A percentile compares a stretch with the other conserved stretches of the same genome.
Evolutionary conservation across 257 asterid genomes (phyloP).

Genomic region (Plantago major): DNA sequence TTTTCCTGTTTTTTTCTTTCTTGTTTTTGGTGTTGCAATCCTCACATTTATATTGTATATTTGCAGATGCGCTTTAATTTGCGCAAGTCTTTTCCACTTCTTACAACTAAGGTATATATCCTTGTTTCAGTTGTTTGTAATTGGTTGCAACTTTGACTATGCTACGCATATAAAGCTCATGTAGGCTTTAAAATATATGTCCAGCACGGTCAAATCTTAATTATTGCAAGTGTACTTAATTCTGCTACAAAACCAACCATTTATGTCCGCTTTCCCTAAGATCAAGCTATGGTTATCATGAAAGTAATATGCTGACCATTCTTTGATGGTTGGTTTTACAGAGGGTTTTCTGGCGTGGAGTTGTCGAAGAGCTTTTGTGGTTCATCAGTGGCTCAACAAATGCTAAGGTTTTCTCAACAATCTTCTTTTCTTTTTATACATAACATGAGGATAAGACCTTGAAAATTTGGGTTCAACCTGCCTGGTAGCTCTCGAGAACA

Average conservation of each 20-base stretch:
- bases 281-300: no score
- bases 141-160: background rate
- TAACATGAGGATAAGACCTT: background rate
- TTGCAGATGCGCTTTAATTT: constrained; percentile 86
- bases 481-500: background rate
- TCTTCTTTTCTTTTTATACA: background rate
- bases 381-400: constrained; percentile 95
- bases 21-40: background rate
- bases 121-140: constrained; percentile 7
- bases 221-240: no score
- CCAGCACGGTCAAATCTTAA: background rate
- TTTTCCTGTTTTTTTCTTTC: background rate
- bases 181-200: background rate
- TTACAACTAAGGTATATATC: constrained; percentile 70
- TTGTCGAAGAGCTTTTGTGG: constrained; percentile 98
- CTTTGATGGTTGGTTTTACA: constrained; percentile 24
- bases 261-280: no score
- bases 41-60: constrained; percentile 17
- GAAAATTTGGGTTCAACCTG: background rate
- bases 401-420: constrained; percentile 58
- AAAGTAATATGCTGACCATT: background rate
- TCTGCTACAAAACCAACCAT: no score
- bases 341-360: constrained; percentile 96
- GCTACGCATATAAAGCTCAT: background rate
- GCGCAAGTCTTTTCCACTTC: constrained; percentile 88